Evolutionary conservation across 139 green algal species (phyloP).

Genomic region (Picochlorum sp.): DNA sequence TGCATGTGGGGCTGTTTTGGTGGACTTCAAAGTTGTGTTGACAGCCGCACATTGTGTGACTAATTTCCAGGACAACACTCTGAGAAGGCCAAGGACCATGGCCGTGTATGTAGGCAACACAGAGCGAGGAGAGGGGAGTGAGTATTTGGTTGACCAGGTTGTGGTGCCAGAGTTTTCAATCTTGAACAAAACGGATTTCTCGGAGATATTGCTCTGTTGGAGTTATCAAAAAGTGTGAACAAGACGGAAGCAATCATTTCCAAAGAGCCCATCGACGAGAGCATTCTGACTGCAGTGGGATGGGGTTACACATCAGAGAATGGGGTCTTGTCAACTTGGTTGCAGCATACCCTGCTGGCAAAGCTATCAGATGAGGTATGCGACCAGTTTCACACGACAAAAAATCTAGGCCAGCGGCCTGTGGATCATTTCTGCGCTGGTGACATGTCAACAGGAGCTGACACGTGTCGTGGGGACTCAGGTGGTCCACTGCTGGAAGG

Average conservation of each 20-base stretch:
- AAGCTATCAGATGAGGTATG: constrained; percentile 1
- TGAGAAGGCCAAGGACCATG: not conserved
- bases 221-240: constrained; percentile 1
- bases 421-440: constrained; percentile 11
- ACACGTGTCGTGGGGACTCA: constrained; percentile 7
- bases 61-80: not conserved
- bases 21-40: constrained; percentile 1
- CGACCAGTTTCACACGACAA: not conserved
- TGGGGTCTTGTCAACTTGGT: not conserved
- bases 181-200: not conserved
- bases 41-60: constrained; percentile 14
- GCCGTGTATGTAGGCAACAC: not conserved
- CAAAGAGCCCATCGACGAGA: not conserved
- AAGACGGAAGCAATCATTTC: not conserved
- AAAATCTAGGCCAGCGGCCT: not conserved
- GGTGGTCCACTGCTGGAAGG: constrained; percentile 5
- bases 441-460: not conserved
- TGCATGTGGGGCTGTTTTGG: constrained; percentile 8
- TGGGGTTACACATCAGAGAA: constrained; percentile 7
- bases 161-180: not conserved
- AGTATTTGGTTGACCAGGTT: not conserved
- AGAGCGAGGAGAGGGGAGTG: not conserved
- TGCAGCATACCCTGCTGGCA: not conserved
- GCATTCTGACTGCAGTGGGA: not conserved
- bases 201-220: constrained; percentile 12